A percentile compares a stretch with the other conserved stretches of the same genome.
Conservation (phyloP, 169 alveolate species). For the Sarcocystis neurona region DNA sequence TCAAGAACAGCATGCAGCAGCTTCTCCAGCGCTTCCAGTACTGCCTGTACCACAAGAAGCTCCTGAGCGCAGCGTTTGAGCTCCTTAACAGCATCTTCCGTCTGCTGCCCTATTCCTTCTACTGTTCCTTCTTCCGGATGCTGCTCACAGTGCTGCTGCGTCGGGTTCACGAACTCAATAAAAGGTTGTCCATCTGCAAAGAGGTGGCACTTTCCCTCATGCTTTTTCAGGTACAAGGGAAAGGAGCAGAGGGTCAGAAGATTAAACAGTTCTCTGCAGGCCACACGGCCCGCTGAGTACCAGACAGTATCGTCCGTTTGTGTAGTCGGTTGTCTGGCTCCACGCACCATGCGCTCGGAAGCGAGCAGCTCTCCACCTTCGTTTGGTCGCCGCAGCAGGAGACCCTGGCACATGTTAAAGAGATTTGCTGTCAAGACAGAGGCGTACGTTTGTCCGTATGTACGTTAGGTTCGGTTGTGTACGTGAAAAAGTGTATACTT, state of each 20-base stretch:
- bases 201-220: constrained; percentile 13
- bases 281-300: neutral
- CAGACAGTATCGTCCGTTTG: too few relatives aligned
- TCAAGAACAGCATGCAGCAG: neutral
- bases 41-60: constrained; percentile 55
- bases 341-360: too few relatives aligned
- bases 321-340: too few relatives aligned
- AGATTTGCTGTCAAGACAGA: too few relatives aligned
- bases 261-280: neutral
- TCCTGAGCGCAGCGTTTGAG: constrained; percentile 42
- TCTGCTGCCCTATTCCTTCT: constrained; percentile 8
- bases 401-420: too few relatives aligned
- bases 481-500: too few relatives aligned
- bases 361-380: too few relatives aligned
- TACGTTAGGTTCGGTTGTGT: too few relatives aligned
- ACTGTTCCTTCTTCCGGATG: constrained; percentile 11
- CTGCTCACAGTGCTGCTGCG: constrained; percentile 56
- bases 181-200: neutral
- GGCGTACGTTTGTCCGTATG: too few relatives aligned
- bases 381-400: too few relatives aligned
- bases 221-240: constrained; percentile 38
- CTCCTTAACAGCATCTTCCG: constrained; percentile 55
- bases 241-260: neutral
- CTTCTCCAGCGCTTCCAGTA: constrained; percentile 53
- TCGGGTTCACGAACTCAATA: constrained; percentile 53